phyloP scores from a whole-genome alignment of 192 early-diverging fungal species.

The Coemansia sp. region DNA sequence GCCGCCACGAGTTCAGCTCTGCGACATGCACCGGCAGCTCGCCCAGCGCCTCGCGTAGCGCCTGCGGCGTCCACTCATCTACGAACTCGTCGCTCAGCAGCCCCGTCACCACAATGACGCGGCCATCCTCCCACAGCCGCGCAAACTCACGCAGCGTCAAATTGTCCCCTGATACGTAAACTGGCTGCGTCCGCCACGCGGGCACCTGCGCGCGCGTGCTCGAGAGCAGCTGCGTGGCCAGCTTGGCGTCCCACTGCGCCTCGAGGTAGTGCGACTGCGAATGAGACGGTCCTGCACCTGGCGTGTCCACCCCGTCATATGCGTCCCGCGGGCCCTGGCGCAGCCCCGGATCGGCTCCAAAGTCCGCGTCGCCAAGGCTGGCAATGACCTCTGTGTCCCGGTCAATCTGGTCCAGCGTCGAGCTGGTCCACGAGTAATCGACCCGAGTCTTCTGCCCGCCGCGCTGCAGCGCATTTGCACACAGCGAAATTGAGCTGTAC shows the following conservation, averaged over 20 bases:
- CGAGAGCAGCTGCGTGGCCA: neutral
- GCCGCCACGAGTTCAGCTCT: neutral
- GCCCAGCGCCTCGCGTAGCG: slow-evolving; percentile 9
- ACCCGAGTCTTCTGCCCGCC: slow-evolving; percentile 1
- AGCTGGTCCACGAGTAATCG: slow-evolving; percentile 24
- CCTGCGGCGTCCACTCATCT: slow-evolving; percentile 11
- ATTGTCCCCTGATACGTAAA: slow-evolving; percentile 17
- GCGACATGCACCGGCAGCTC: slow-evolving; percentile 1
- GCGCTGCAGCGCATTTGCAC: slow-evolving; percentile 24
- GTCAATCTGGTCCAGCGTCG: slow-evolving; percentile 28
- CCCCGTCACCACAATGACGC: slow-evolving; percentile 29
- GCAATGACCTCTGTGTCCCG: slow-evolving; percentile 26
- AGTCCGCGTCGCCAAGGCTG: slow-evolving; percentile 33
- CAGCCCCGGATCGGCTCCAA: slow-evolving; percentile 10
- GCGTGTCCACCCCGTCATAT: neutral
- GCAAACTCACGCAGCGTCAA: slow-evolving; percentile 37
- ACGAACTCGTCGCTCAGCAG: slow-evolving; percentile 3
- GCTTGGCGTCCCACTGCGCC: slow-evolving; percentile 17
- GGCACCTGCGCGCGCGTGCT: neutral
- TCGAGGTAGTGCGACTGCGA: slow-evolving; percentile 29
- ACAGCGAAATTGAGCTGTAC: slow-evolving; percentile 42
- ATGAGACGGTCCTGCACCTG: slow-evolving; percentile 16
- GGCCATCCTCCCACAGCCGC: slow-evolving; percentile 24
- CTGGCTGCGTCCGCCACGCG: slow-evolving; percentile 17
- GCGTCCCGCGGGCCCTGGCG: slow-evolving; percentile 3